These are phyloP conservation scores for Boletus mariae DNA, from an alignment of 1,284 basidiomycete genomes.

Conservation along the genomic window DNA sequence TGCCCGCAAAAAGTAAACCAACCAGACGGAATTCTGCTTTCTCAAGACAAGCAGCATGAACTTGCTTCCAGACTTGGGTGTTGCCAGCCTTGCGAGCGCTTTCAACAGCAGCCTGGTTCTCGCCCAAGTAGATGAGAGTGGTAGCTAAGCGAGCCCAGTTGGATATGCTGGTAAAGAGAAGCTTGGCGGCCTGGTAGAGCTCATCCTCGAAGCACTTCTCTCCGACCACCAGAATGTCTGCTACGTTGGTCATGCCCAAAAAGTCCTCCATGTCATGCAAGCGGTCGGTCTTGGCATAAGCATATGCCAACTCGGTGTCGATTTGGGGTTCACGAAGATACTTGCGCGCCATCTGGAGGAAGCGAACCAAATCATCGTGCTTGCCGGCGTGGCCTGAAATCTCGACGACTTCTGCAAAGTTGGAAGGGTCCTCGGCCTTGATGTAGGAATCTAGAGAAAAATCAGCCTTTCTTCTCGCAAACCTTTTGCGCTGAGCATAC, in stretches of 20 bases:
- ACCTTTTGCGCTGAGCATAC: slow-evolving; percentile 39
- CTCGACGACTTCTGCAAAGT: slow-evolving; percentile 96
- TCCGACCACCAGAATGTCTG: slow-evolving; percentile 92
- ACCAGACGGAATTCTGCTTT: slow-evolving; percentile 93
- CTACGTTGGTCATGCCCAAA: slow-evolving; percentile 97
- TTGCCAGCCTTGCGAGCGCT: slow-evolving; percentile 98
- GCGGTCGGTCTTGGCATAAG: slow-evolving; percentile 95
- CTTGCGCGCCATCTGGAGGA: slow-evolving; percentile 99
- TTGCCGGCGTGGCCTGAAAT: slow-evolving; percentile 95
- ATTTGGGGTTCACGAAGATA: slow-evolving; percentile 95
- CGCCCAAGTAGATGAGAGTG: slow-evolving; percentile 96
- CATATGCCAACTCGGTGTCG: slow-evolving; percentile 95
- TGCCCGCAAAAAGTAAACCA: slow-evolving; percentile 15
- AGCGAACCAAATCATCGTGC: slow-evolving; percentile 97
- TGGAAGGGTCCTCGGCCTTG: slow-evolving; percentile 95
- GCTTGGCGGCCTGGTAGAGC: slow-evolving; percentile 94
- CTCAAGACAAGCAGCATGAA: slow-evolving; percentile 97
- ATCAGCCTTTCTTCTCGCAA: slow-evolving; percentile 8
- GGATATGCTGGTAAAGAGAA: slow-evolving; percentile 94
- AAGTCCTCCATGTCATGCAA: slow-evolving; percentile 99
- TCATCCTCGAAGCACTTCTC: slow-evolving; percentile 99
- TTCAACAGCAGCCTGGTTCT: slow-evolving; percentile 98
- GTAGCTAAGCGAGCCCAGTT: slow-evolving; percentile 99
- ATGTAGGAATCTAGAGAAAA: slow-evolving; percentile 84
- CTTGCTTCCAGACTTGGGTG: slow-evolving; percentile 99